Evolutionary conservation across 257 asterid species (phyloP), one percentile per base, ranked within the genome.

Genomic region (Gynochthodes officinalis): DNA sequence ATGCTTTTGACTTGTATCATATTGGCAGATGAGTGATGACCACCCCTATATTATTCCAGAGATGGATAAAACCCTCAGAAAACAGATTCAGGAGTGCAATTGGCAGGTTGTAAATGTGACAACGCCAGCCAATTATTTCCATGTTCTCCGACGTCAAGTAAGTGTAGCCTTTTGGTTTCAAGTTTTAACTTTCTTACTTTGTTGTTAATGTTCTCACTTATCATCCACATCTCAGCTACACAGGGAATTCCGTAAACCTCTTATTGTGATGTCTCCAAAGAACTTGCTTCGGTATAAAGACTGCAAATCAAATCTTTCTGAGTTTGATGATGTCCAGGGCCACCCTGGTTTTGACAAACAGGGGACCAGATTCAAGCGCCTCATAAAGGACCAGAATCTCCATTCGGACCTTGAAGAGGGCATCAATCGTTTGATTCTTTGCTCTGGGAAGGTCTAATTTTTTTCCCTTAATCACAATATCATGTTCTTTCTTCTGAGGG

Each of bases 61-160:
- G 90, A 95, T 95, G 99, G 99, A 95, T 28, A 83, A 93, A 30
- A 95, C 98, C 48, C 89, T 90, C 28, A 70, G 98, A 80, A 91
- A 75, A 77, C 99, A 91, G 80, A 95, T 95, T 73, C 99, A 91
- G 82, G 96, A 95, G 71, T 91, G 99, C 87, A 95, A 95, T 79
- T 88, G 96, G 97, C 99, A 95, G 80, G 97, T 95, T 84, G 99
- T 95, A 80, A 95, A 95, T 86, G 97, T 91, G 25, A 95, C 99
- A 21, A 95, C 99, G 23, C 99, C 98, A 53, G 98, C 99, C 76
- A 91, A 95, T 84, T 95, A 95, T 82, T 91, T 94, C 93, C 98
- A 92, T 40, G 97, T 95, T 42, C 94, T 95, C 85, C 88, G 99
- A 54, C 96, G 99, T 83, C 98, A 95, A 73, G 99, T 91, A 81